These are phyloP conservation scores for Chlorella sp. DNA, from an alignment of 139 green algal species.

Conservation along the genomic window DNA sequence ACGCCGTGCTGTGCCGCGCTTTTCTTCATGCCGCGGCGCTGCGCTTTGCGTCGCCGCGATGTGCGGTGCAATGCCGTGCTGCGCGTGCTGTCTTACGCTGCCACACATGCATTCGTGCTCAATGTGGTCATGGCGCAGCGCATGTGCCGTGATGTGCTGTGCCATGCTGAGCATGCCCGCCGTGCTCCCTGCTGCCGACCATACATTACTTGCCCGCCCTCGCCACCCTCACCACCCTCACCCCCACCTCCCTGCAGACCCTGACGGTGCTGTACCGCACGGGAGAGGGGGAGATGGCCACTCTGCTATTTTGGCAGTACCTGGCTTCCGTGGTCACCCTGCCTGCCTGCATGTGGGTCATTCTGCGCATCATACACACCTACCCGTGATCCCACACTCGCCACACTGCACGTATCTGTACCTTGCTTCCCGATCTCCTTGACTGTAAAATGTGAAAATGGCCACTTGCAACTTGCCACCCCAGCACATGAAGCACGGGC, in stretches of 20 bases:
- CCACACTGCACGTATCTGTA: too few species aligned
- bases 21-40: too few species aligned
- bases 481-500: too few species aligned
- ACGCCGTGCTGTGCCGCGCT: too few species aligned
- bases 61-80: too few species aligned
- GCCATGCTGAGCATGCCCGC: not conserved
- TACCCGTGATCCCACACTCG: not conserved
- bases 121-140: too few species aligned
- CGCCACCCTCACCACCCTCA: not conserved
- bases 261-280: slow-evolving; percentile 62
- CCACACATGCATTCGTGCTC: too few species aligned
- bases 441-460: not conserved
- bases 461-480: too few species aligned
- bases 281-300: slow-evolving; percentile 57
- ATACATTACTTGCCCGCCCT: not conserved
- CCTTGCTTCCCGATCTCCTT: not conserved
- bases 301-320: slow-evolving; percentile 77
- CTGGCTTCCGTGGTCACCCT: slow-evolving; percentile 60
- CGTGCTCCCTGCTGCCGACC: not conserved
- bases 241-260: slow-evolving; percentile 32
- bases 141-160: not conserved
- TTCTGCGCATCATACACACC: slow-evolving; percentile 51
- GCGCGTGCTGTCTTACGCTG: too few species aligned
- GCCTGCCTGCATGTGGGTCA: slow-evolving; percentile 58
- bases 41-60: too few species aligned